Percentiles rank a stretch among this genome's conserved stretches.
These are phyloP conservation scores for button mushroom (Agaricus bisporus) DNA, from an alignment of 768 basidiomycete species.

Conservation along the genomic window DNA sequence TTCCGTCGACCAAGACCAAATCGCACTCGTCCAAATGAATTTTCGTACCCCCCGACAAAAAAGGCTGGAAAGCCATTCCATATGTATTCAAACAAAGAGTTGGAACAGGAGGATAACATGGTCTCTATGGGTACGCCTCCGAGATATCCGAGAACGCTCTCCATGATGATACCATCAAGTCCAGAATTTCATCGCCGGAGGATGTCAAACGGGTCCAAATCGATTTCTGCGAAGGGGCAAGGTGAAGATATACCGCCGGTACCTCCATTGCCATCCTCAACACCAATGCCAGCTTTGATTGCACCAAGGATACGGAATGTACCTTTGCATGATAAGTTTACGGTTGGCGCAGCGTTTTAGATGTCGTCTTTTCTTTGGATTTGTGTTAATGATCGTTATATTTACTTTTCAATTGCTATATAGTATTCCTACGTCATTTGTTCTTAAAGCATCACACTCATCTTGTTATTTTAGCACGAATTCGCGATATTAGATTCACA, in stretches of 20 bases:
- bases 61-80: not conserved
- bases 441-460: no score
- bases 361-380: no score
- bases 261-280: no score
- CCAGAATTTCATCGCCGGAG: not conserved
- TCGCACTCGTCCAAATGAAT: not conserved
- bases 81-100: constrained; percentile 2
- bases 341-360: no score
- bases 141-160: not conserved
- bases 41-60: constrained; percentile 1
- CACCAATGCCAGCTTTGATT: no score
- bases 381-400: no score
- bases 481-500: no score
- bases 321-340: no score
- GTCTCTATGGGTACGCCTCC: constrained; percentile 3
- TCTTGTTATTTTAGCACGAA: no score
- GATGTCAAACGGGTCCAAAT: not conserved
- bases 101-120: constrained; percentile 1
- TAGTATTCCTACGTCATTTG: no score
- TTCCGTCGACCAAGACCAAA: not conserved
- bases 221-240: not conserved
- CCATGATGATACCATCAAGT: not conserved
- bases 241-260: not conserved
- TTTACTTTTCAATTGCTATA: no score
- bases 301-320: no score